These are phyloP conservation scores for Pyronema domesticum DNA, from an alignment of 495 filamentous ascomycete species.

Conservation along the genomic window DNA sequence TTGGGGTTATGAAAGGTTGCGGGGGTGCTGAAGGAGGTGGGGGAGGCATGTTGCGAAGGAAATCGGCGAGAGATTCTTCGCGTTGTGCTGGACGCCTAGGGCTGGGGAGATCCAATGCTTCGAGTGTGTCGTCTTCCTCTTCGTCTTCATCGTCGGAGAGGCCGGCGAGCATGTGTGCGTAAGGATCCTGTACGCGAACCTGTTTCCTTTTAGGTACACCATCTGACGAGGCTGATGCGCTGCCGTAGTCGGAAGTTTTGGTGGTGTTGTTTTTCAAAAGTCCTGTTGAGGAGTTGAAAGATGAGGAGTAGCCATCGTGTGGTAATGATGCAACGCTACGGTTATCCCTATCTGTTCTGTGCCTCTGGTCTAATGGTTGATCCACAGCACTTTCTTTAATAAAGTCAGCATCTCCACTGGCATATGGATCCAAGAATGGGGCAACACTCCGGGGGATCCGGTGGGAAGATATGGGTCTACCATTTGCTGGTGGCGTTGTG, in stretches of 20 bases:
- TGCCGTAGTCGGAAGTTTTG: constrained; percentile 15
- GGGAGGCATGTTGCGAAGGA: constrained; percentile 66
- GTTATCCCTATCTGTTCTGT: not conserved
- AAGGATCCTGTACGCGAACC: constrained; percentile 68
- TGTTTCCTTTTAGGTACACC: constrained; percentile 43
- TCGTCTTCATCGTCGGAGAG: constrained; percentile 50
- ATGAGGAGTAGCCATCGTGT: constrained; percentile 20
- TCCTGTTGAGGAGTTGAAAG: constrained; percentile 40
- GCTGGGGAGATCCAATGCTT: constrained; percentile 20
- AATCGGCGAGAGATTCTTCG: constrained; percentile 58
- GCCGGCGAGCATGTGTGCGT: constrained; percentile 73
- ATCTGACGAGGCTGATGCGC: constrained; percentile 2
- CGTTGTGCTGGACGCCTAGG: constrained; percentile 26
- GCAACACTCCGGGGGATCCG: constrained; percentile 70
- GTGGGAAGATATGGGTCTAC: constrained; percentile 26
- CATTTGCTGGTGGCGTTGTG: constrained; percentile 36
- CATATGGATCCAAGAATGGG: constrained; percentile 42
- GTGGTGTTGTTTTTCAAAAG: constrained; percentile 29
- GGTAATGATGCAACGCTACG: not conserved
- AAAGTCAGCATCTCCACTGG: not conserved
- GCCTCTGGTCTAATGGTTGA: not conserved
- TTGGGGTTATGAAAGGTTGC: not conserved
- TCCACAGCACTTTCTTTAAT: not conserved
- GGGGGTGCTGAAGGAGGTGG: constrained; percentile 37
- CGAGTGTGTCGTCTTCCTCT: constrained; percentile 5